Evolutionary conservation across 805 yeast species (phyloP).

Genomic region (Hemisphaericaspora nanyangensis): DNA sequence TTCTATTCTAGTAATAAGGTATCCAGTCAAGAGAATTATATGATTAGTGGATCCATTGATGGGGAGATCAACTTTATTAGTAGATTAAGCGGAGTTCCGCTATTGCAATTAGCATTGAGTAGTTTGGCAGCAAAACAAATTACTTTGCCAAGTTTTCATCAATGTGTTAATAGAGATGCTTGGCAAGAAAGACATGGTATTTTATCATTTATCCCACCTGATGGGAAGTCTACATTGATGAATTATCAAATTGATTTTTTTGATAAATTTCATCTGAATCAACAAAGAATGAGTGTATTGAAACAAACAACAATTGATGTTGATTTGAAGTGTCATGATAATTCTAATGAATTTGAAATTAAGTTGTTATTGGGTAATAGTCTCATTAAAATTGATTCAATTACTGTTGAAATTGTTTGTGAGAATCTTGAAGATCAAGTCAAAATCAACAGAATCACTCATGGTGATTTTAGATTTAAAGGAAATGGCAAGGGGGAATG

Average conservation of each 20-base stretch:
- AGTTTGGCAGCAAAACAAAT: slow-evolving; percentile 42
- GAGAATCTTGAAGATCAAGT: slow-evolving; percentile 26
- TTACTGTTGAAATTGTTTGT: slow-evolving; percentile 25
- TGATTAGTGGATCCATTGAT: slow-evolving; percentile 50
- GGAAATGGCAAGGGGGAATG: slow-evolving; percentile 58
- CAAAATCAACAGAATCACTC: slow-evolving; percentile 60
- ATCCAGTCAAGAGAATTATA: slow-evolving; percentile 20
- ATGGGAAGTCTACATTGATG: slow-evolving; percentile 65
- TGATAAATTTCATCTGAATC: slow-evolving; percentile 12
- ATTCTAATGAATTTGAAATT: slow-evolving; percentile 62
- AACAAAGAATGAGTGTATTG: slow-evolving; percentile 20
- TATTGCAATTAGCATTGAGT: slow-evolving; percentile 54
- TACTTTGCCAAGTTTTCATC: slow-evolving; percentile 67
- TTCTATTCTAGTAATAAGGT: slow-evolving; percentile 19
- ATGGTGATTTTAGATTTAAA: slow-evolving; percentile 67
- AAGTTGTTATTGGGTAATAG: slow-evolving; percentile 33
- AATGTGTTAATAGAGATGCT: slow-evolving; percentile 52
- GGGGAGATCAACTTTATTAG: slow-evolving; percentile 66
- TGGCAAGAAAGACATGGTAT: slow-evolving; percentile 49
- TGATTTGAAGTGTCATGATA: slow-evolving; percentile 32
- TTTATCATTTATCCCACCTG: slow-evolving; percentile 81
- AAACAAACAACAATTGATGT: slow-evolving; percentile 48
- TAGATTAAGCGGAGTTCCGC: slow-evolving; percentile 76
- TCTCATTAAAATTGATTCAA: slow-evolving; percentile 30
- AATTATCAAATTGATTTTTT: slow-evolving; percentile 56